Evolutionary conservation across 257 asterid genomes (phyloP), one percentile per base, ranked within the genome.

Genomic region (Nicotiana otophora): DNA sequence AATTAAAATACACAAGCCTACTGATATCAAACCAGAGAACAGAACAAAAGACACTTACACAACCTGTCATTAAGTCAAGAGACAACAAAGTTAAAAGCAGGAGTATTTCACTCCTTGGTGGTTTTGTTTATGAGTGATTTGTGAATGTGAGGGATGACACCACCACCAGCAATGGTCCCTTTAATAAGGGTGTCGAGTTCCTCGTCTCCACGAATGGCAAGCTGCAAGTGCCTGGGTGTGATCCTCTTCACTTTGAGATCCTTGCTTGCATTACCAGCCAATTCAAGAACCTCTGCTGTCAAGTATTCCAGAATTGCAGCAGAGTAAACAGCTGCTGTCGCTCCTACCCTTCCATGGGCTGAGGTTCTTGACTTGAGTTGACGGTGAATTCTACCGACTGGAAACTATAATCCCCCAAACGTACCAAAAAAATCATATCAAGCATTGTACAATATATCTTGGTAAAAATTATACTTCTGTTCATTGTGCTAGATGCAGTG

Each of bases 101-200:
- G 4, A 63, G 16, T 65, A 60, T 14, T 19, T 95, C 90, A 95
- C 81, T 95, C 99, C 88, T 95, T 95, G 86, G 97, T 86, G 90
- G 99, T 92, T 87, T 95, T 95, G 94, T 95, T 95, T 92, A 95
- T 95, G 91, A 95, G 98, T 83, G 99, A 95, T 53, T 95, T 95
- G 93, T 95, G 99, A 79, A 95, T 95, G 90, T 95, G 99, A 34
- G 99, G 99, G 78, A 95, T 95, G 84, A 94, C 99, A 84, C 99
- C 99, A 57, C 99, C 99, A 31, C 99, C 98, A 3, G 98, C 98
- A 39, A 95, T 95, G 87, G 98, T 95, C 54, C 97, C 97, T 84
- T 95, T 95, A 87, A 95, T 95, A 75, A 95, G 97, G 15, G 98
- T 95, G 84, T 95, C 98, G 0, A 95, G 98, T 91, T 95, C 98